A percentile compares a stretch with the other conserved stretches of the same genome.
phyloP scores from a whole-genome alignment of 495 filamentous ascomycete species.

The Penicillium egyptiacum region DNA sequence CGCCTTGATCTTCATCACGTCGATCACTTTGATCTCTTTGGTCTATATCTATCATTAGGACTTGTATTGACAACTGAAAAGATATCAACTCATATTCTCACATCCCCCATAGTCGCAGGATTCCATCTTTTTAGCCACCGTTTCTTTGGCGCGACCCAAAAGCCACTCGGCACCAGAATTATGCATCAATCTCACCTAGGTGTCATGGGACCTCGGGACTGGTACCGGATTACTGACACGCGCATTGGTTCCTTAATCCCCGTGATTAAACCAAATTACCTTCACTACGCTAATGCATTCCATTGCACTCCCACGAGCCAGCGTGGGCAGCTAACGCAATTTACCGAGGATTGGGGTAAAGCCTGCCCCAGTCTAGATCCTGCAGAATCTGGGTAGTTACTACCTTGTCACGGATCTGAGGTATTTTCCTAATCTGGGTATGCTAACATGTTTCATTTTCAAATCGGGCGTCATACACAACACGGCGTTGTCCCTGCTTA shows the following conservation, averaged over 20 bases:
- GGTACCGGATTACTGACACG: neutral
- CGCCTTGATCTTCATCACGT: no score
- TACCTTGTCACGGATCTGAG: slow-evolving; percentile 20
- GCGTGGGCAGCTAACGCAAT: neutral
- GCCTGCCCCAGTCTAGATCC: neutral
- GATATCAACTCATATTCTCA: neutral
- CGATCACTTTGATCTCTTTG: no score
- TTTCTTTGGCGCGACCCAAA: neutral
- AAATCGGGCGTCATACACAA: neutral
- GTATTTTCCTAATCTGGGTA: slow-evolving; percentile 5
- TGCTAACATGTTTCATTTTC: neutral
- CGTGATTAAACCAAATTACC: neutral
- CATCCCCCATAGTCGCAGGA: neutral
- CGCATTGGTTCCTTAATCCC: neutral
- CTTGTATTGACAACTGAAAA: neutral
- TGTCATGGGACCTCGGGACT: slow-evolving; percentile 2
- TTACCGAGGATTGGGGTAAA: slow-evolving; percentile 14
- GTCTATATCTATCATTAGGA: no score
- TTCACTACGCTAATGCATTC: slow-evolving; percentile 6
- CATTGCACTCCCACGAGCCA: slow-evolving; percentile 2
- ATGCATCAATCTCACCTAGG: neutral
- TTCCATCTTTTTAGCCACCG: neutral
- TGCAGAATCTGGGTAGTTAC: slow-evolving; percentile 17
- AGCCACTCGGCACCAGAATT: neutral
- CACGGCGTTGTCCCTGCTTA: neutral